A percentile compares a stretch with the other conserved stretches of the same genome.
phyloP scores from a whole-genome alignment of 148 eudicot genomes.

The Vaccinium corymbosum region DNA sequence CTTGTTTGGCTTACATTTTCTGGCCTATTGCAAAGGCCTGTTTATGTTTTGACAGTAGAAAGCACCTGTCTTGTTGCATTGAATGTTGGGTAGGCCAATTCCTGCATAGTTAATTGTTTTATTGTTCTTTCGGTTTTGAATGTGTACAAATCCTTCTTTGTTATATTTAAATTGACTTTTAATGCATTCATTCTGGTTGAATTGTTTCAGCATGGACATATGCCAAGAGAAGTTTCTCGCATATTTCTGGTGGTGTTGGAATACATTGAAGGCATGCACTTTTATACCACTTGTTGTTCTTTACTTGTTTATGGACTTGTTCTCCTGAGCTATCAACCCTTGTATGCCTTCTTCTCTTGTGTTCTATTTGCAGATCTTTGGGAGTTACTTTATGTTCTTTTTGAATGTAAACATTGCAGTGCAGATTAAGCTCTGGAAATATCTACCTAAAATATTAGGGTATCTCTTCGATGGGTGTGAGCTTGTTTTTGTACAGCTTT shows the following conservation, averaged over 20 bases:
- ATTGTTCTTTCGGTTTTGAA: background rate
- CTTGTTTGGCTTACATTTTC: background rate
- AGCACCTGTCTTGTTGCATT: background rate
- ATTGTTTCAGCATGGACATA: constrained; percentile 63
- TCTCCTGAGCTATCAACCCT: background rate
- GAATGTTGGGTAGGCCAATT: background rate
- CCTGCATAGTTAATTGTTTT: background rate
- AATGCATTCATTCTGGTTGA: constrained; percentile 16
- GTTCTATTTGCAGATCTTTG: background rate
- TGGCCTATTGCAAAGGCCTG: background rate
- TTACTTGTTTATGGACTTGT: constrained; percentile 1
- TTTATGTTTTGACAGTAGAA: background rate
- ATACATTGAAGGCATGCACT: constrained; percentile 70
- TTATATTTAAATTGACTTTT: background rate
- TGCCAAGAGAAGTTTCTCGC: constrained; percentile 76
- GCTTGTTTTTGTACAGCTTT: background rate
- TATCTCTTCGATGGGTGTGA: background rate
- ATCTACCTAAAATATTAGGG: background rate
- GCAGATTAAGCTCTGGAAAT: background rate
- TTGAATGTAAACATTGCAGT: background rate
- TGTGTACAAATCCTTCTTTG: background rate
- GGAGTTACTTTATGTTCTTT: background rate
- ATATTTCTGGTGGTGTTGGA: constrained; percentile 93
- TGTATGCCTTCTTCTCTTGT: background rate
- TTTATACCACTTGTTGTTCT: constrained; percentile 4